Evolutionary conservation across 129 eudicot species (phyloP).

Genomic region (Rutidosis leptorrhynchoides): DNA sequence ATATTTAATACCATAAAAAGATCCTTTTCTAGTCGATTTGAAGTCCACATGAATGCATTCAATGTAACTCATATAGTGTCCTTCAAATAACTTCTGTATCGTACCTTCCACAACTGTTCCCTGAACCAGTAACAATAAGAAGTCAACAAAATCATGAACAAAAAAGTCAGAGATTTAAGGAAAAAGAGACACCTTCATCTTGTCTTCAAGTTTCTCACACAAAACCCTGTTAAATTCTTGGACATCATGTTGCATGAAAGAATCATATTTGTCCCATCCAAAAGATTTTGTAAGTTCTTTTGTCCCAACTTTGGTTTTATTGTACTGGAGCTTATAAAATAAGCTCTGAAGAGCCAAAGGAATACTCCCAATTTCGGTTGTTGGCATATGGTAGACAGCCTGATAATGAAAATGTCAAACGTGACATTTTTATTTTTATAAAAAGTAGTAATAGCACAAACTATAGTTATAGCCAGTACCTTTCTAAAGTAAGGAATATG

Average conservation of each 20-base stretch:
- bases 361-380: slow-evolving; percentile 95
- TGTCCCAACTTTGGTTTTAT: slow-evolving; percentile 91
- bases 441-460: slow-evolving; percentile 16
- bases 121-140: slow-evolving; percentile 41
- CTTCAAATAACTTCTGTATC: slow-evolving; percentile 94
- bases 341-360: slow-evolving; percentile 94
- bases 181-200: slow-evolving; percentile 71
- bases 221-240: slow-evolving; percentile 94
- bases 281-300: slow-evolving; percentile 94
- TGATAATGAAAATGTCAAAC: slow-evolving; percentile 37
- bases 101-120: slow-evolving; percentile 99
- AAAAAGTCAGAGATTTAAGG: not conserved
- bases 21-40: slow-evolving; percentile 95
- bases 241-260: slow-evolving; percentile 98
- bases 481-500: slow-evolving; percentile 94
- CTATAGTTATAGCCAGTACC: slow-evolving; percentile 35
- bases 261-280: slow-evolving; percentile 98
- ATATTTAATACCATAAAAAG: slow-evolving; percentile 68
- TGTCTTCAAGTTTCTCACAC: slow-evolving; percentile 96
- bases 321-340: slow-evolving; percentile 91
- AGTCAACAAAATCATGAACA: slow-evolving; percentile 24
- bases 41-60: slow-evolving; percentile 92
- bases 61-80: slow-evolving; percentile 94
- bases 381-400: slow-evolving; percentile 99
- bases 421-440: slow-evolving; percentile 24